These are phyloP conservation scores for Stachybotrys elegans DNA, from an alignment of 2,329 filamentous ascomycete species.

Conservation along the genomic window DNA sequence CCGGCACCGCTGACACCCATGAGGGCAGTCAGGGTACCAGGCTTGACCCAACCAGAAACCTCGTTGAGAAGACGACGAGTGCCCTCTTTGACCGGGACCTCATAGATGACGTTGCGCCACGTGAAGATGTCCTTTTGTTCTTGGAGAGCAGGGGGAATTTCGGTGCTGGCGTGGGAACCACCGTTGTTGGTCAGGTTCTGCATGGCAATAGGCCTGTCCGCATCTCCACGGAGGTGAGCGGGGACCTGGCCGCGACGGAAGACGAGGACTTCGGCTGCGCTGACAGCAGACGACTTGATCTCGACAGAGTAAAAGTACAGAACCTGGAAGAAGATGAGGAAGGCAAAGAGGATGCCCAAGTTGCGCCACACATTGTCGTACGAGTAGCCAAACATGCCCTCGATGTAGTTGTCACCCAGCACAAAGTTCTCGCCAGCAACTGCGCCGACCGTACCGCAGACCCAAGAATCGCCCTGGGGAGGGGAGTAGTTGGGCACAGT, in stretches of 20 bases:
- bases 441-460: slow-evolving; percentile 46
- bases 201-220: neutral
- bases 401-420: slow-evolving; percentile 52
- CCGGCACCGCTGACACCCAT: slow-evolving; percentile 47
- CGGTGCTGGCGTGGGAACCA: slow-evolving; percentile 4
- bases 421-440: slow-evolving; percentile 43
- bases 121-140: slow-evolving; percentile 54
- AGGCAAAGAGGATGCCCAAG: slow-evolving; percentile 57
- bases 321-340: slow-evolving; percentile 55
- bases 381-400: slow-evolving; percentile 44
- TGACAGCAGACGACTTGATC: slow-evolving; percentile 52
- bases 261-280: slow-evolving; percentile 36
- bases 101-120: slow-evolving; percentile 66
- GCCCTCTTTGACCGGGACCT: slow-evolving; percentile 63
- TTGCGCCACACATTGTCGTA: slow-evolving; percentile 55
- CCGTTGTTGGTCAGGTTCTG: slow-evolving; percentile 4
- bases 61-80: slow-evolving; percentile 63
- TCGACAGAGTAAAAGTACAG: slow-evolving; percentile 57
- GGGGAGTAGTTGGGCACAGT: slow-evolving; percentile 37
- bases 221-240: neutral
- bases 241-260: neutral
- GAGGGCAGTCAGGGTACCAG: slow-evolving; percentile 72
- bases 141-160: slow-evolving; percentile 16
- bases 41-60: slow-evolving; percentile 79
- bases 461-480: slow-evolving; percentile 33